Conservation (phyloP, 768 basidiomycete species). For the Sarcodon sp. region DNA sequence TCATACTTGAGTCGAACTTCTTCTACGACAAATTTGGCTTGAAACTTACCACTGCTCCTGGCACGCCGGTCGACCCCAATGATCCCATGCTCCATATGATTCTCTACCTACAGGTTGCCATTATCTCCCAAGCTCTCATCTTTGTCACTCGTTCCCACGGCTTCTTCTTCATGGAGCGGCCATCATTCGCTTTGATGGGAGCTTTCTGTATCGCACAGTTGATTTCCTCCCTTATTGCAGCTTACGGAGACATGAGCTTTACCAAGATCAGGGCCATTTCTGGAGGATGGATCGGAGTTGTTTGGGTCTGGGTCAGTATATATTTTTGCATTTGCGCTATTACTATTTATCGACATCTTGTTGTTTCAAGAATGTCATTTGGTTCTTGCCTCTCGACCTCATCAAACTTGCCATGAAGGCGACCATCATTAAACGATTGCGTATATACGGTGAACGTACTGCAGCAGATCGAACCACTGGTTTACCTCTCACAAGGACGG, state of each 20-base stretch:
- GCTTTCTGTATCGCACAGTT: conserved; percentile 94
- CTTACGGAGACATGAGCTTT: conserved; percentile 90
- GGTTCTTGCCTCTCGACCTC: conserved; percentile 92
- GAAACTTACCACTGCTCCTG: conserved; percentile 22
- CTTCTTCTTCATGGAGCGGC: conserved; percentile 96
- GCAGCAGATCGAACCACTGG: conserved; percentile 28
- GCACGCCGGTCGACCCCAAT: conserved; percentile 29
- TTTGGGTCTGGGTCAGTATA: conserved; percentile 84
- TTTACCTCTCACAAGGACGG: conserved; percentile 73
- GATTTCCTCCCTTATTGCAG: conserved; percentile 91
- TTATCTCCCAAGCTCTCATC: conserved; percentile 97
- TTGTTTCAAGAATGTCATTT: conserved; percentile 65
- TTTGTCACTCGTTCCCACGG: conserved; percentile 91
- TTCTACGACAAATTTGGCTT: conserved; percentile 85
- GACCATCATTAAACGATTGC: conserved; percentile 78
- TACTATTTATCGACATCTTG: conserved; percentile 2
- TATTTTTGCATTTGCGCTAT: background rate
- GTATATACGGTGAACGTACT: conserved; percentile 41
- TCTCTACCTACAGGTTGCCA: conserved; percentile 93
- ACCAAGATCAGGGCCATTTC: conserved; percentile 69
- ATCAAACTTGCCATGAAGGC: conserved; percentile 97
- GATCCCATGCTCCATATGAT: conserved; percentile 78
- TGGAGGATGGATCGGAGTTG: conserved; percentile 93
- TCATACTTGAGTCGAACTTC: conserved; percentile 80
- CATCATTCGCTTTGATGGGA: conserved; percentile 74